Conservation (phyloP, 352 stramenopile genomes). For the Pseudoperonospora humuli region DNA sequence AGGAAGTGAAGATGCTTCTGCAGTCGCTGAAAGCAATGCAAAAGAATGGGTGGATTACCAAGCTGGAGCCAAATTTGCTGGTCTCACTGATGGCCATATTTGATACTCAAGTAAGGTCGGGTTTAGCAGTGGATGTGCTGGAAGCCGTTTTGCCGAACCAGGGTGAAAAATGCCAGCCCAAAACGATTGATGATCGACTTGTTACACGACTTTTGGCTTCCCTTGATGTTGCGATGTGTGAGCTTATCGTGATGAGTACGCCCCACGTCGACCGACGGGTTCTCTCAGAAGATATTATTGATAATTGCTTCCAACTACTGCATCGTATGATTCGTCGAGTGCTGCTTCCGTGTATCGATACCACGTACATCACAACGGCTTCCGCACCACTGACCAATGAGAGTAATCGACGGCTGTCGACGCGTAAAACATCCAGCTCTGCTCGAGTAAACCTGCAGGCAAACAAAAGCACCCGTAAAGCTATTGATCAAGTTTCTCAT, state of each 20-base stretch:
- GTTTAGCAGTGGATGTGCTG: conserved; percentile 55
- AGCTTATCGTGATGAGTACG: conserved; percentile 67
- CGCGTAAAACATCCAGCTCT: conserved; percentile 8
- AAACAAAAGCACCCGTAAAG: conserved; percentile 43
- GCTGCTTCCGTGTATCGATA: conserved; percentile 66
- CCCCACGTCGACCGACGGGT: conserved; percentile 56
- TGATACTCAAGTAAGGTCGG: conserved; percentile 57
- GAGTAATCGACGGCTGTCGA: conserved; percentile 5
- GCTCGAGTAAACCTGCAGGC: conserved; percentile 35
- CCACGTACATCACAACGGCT: conserved; percentile 29
- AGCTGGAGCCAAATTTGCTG: conserved; percentile 46
- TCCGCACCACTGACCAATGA: conserved; percentile 7
- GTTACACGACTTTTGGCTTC: conserved; percentile 18
- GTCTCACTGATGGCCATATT: conserved; percentile 45
- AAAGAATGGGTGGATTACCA: conserved; percentile 52
- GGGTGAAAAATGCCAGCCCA: not conserved
- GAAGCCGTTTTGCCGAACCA: conserved; percentile 26
- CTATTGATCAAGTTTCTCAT: conserved; percentile 52
- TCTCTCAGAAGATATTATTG: conserved; percentile 77
- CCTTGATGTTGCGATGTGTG: conserved; percentile 63
- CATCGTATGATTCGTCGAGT: conserved; percentile 47
- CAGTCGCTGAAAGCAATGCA: conserved; percentile 63
- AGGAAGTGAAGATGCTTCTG: conserved; percentile 56
- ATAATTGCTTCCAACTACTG: conserved; percentile 68
- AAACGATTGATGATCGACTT: conserved; percentile 9